Evolutionary conservation across 768 basidiomycete genomes (phyloP), one percentile per base, ranked within the genome.

Genomic region (Pisolithus orientalis): DNA sequence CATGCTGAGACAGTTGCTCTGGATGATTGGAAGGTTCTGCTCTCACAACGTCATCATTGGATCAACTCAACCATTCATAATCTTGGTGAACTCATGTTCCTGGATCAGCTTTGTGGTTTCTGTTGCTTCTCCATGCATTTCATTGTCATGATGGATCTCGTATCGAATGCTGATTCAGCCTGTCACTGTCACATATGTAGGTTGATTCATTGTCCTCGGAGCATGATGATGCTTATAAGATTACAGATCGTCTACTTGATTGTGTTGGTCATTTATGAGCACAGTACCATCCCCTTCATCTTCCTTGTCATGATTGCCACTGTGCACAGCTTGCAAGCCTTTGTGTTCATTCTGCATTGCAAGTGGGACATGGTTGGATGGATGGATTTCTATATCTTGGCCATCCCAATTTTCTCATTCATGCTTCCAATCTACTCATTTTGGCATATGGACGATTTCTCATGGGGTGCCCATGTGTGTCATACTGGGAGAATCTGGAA

Each of bases 61-160:
- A 99, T 99, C 72, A 99, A 99, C 75, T 98, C 95, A 14, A 99
- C 95, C 0, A 84, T 99, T 11, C 95, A 99, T 74, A 99, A 99
- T 70, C 72, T 99, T 51, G 90, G 86, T 47, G 95, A 98, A 64
- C 75, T 99, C 40, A 21, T 21, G 51, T 93, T 94, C 75, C 70
- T 97, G 62, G 90, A 94, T 50, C 83, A 89, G 53, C 82, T 94
- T 24, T 94, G 92, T 62, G 92, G 92, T 57, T 96, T 98, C 82
- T 98, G 95, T 65, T 95, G 92, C 75, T 98, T 98, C 79, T 96
- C 93, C 0, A 98, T 99, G 96, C 84, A 96, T 11, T 98, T 98
- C 66, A 76, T 98, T 37, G 95, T 98, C 62, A 90, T 99, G 82
- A 88, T 99, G 61, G 96, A 98, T 72, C 72, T 98, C 49, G 65